Base-by-base conservation (phyloP, 2,329 filamentous ascomycete species). In the Phialocephala sp. region DNA sequence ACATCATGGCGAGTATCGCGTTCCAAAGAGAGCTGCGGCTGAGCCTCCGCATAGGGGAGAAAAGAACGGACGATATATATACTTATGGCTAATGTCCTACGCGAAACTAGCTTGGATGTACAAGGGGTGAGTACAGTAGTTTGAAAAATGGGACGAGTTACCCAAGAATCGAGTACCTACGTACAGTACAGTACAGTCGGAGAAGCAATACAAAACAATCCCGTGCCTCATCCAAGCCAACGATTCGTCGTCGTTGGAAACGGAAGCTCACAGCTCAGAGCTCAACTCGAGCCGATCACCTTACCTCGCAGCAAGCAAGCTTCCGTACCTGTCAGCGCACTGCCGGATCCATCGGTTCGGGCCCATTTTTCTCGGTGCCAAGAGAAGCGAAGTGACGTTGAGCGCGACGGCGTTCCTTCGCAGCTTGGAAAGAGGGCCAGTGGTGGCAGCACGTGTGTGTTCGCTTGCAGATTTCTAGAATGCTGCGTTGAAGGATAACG, bases 1-100 rank as follows among this genome's bases (percentile, higher is more conserved):
- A 69, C 45, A 56, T 43, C 66, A 71, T 68, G 20, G 54, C 45
- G 20, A 64, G 36, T n/a, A 55, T 39, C 18, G 15, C n/a, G 35
- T 39, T 47, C 12, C 15, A 12, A 37, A 50, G 14, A 18, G n/a
- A 47, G n/a, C n/a, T 18, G 43, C 27, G 27, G 27, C 27, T 32
- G 27, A 6, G 27, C 27, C 27, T 6, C 27, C 27, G 27, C 8
- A 47, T n/a, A 11, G 8, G 43, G n/a, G n/a, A 20, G 43, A 47
- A 18, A 22, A 20, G 43, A 47, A 47, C 11, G 20, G 9, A 22
- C 12, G 43, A 9, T 47, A n/a, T 47, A 47, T 47, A 47, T 47
- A 20, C n/a, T 41, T 18, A 12, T 41, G 39, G 3, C 39, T 41
- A n/a, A n/a, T n/a, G n/a, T n/a, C n/a, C n/a, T n/a, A n/a, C n/a